Evolutionary conservation across 371 early-diverging fungal genomes (phyloP).

Genomic region (Catenaria anguillulae): DNA sequence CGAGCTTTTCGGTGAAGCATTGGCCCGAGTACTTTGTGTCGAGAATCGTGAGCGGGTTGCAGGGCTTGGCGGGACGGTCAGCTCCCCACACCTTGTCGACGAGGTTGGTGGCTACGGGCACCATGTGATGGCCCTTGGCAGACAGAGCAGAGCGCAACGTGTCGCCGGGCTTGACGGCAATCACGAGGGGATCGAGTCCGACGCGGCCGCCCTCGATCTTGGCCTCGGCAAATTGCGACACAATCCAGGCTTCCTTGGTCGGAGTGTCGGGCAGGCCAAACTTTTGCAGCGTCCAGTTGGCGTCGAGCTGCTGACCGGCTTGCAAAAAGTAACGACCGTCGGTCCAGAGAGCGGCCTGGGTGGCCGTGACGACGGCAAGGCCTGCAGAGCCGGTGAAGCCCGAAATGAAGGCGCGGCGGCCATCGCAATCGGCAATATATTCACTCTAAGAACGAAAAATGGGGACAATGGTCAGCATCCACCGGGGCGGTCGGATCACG

Average conservation of each 20-base stretch:
- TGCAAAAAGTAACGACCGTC: conserved; percentile 98
- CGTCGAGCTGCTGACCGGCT: conserved; percentile 81
- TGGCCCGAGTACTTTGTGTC: conserved; percentile 56
- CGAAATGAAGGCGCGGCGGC: conserved; percentile 83
- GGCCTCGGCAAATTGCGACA: conserved; percentile 31
- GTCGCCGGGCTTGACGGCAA: conserved; percentile 41
- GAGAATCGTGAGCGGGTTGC: conserved; percentile 44
- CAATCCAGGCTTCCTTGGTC: conserved; percentile 72
- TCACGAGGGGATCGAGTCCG: conserved; percentile 71
- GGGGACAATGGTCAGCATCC: conserved; percentile 39
- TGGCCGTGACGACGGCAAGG: conserved; percentile 54
- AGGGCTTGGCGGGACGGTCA: conserved; percentile 48
- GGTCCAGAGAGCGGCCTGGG: conserved; percentile 75
- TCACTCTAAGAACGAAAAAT: no score
- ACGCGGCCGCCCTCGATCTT: conserved; percentile 51
- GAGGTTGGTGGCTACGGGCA: conserved; percentile 30
- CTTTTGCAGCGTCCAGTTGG: conserved; percentile 87
- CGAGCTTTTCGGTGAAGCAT: conserved; percentile 2
- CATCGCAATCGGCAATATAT: conserved; percentile 86
- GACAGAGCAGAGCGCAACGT: conserved; percentile 16
- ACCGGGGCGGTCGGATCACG: background rate
- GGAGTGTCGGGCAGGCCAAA: conserved; percentile 72
- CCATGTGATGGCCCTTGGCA: conserved; percentile 16
- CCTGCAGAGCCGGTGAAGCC: conserved; percentile 97
- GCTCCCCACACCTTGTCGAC: conserved; percentile 69